phyloP scores from a whole-genome alignment of 129 eudicot genomes.

The Centrapalus pauciflorus region DNA sequence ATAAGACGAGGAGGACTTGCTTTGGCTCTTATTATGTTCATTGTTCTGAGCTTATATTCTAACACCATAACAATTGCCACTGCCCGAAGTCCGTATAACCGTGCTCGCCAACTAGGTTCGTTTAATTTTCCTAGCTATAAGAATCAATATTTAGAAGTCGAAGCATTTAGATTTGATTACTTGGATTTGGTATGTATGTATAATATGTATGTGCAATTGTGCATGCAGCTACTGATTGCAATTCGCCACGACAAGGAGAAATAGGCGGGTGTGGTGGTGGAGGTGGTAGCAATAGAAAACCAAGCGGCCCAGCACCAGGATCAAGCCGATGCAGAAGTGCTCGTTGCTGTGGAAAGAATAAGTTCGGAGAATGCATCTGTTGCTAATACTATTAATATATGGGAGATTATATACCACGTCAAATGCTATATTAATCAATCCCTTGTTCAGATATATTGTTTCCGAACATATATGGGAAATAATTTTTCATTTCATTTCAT shows the following conservation, averaged over 20 bases:
- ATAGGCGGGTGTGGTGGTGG: slow-evolving; percentile 18
- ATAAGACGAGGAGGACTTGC: slow-evolving; percentile 6
- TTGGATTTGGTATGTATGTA: neutral
- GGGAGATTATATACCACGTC: neutral
- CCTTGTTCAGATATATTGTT: neutral
- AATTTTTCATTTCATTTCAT: neutral
- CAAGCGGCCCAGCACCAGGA: slow-evolving; percentile 16
- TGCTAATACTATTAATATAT: slow-evolving; percentile 10
- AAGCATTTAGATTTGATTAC: neutral
- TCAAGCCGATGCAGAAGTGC: slow-evolving; percentile 19
- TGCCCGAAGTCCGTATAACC: slow-evolving; percentile 12
- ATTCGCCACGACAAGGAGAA: slow-evolving; percentile 10
- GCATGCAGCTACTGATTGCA: slow-evolving; percentile 23
- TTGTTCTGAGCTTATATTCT: neutral
- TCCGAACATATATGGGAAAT: no score
- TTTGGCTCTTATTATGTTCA: slow-evolving; percentile 17
- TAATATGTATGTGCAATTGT: no score
- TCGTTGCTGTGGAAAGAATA: slow-evolving; percentile 17
- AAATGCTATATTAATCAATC: neutral
- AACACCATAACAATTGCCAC: neutral
- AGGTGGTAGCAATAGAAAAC: slow-evolving; percentile 2
- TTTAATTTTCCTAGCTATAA: neutral
- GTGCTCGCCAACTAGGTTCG: slow-evolving; percentile 23
- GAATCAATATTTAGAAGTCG: no score
- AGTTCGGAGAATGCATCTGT: neutral